Conservation (phyloP, 83 land plant species). For the Thuja plicata region DNA sequence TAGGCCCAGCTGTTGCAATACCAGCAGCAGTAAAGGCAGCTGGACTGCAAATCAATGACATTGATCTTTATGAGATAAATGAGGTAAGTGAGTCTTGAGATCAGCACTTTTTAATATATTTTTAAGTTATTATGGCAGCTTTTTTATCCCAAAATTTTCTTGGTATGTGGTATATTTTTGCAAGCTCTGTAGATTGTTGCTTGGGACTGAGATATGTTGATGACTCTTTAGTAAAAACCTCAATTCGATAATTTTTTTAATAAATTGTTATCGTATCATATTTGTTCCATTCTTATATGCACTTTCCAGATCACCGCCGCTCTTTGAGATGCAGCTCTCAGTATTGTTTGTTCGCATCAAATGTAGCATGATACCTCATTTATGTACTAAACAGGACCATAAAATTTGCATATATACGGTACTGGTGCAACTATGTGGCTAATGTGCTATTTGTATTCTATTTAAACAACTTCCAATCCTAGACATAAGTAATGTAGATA, state of each 20-base stretch:
- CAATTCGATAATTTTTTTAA: neutral
- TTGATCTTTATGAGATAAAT: constrained; percentile 57
- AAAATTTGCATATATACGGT: neutral
- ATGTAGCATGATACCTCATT: neutral
- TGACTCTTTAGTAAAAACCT: neutral
- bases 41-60: constrained; percentile 42
- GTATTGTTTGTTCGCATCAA: neutral
- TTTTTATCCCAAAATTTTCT: neutral
- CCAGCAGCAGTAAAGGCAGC: constrained; percentile 52
- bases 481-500: neutral
- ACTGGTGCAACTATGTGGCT: neutral
- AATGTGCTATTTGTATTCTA: neutral
- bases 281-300: neutral
- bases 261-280: neutral
- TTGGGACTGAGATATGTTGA: neutral
- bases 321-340: neutral
- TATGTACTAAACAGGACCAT: neutral
- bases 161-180: neutral
- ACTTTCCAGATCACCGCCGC: neutral
- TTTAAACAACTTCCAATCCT: neutral
- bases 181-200: neutral
- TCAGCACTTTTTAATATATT: neutral
- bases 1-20: constrained; percentile 59
- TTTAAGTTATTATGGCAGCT: neutral
- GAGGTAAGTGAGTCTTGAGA: constrained; percentile 20